phyloP scores from a whole-genome alignment of 83 land plant genomes.

The Thuja plicata region DNA sequence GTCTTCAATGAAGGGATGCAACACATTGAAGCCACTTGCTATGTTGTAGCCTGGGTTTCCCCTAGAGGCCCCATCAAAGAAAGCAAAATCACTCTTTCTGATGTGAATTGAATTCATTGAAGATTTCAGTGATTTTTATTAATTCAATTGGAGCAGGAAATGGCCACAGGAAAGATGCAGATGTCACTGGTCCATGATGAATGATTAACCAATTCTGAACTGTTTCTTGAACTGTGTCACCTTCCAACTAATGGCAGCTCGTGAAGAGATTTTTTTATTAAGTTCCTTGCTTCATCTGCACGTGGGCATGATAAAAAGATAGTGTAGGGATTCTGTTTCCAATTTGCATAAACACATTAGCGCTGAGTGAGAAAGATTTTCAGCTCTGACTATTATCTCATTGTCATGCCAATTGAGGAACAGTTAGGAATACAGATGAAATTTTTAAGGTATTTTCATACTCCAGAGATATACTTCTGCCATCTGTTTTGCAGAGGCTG shows the following conservation, averaged over 20 bases:
- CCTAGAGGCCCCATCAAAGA: neutral
- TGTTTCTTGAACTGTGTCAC: neutral
- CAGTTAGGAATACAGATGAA: neutral
- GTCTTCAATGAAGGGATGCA: too few relatives aligned
- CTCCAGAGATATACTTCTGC: neutral
- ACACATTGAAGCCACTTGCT: neutral
- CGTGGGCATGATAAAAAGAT: neutral
- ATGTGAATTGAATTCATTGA: neutral
- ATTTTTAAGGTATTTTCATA: neutral
- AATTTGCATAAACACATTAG: neutral
- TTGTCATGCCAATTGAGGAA: neutral
- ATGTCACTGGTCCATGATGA: neutral
- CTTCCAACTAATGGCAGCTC: neutral
- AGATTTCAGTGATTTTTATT: neutral
- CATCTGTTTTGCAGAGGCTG: neutral
- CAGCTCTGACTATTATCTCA: neutral
- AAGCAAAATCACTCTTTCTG: neutral
- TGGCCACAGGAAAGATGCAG: neutral
- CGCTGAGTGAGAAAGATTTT: neutral
- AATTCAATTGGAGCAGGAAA: neutral
- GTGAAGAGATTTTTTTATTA: neutral
- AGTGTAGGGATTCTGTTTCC: neutral
- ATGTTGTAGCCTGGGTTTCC: neutral
- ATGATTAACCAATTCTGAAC: neutral
- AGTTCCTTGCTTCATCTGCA: neutral